These are phyloP conservation scores for Tephrocybe sp. DNA, from an alignment of 768 basidiomycete genomes.

Conservation along the genomic window DNA sequence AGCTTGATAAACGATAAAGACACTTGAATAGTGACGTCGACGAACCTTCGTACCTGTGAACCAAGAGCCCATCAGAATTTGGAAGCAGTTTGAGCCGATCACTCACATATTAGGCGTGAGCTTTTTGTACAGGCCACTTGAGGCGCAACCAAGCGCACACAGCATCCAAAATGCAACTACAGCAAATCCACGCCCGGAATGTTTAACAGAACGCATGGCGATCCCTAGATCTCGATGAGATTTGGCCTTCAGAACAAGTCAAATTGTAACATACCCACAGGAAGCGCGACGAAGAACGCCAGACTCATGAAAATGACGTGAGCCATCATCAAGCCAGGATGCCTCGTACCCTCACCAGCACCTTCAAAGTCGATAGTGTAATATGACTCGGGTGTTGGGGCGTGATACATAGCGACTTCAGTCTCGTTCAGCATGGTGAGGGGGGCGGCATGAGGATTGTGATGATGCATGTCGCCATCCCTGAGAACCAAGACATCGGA, in stretches of 20 bases:
- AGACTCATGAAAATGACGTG: constrained; percentile 74
- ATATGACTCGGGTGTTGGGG: constrained; percentile 76
- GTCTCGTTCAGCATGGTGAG: constrained; percentile 74
- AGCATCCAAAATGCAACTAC: constrained; percentile 64
- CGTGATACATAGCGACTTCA: constrained; percentile 59
- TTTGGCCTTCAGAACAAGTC: not conserved
- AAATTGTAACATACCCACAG: constrained; percentile 54
- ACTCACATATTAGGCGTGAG: constrained; percentile 82
- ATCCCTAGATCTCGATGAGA: constrained; percentile 50
- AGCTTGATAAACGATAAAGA: not conserved
- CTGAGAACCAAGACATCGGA: constrained; percentile 17
- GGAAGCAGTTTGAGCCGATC: constrained; percentile 17
- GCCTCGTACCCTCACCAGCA: constrained; percentile 38
- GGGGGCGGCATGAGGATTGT: constrained; percentile 47
- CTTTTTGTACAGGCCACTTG: constrained; percentile 71
- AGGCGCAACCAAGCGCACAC: constrained; percentile 58
- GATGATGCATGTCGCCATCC: constrained; percentile 40
- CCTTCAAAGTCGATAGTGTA: constrained; percentile 76
- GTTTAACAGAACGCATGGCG: constrained; percentile 73
- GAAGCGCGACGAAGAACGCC: constrained; percentile 83
- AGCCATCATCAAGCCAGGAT: constrained; percentile 68
- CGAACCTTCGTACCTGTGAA: constrained; percentile 63
- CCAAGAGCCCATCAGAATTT: constrained; percentile 17
- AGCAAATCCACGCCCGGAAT: constrained; percentile 56
- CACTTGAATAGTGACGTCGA: constrained; percentile 11